A percentile compares a stretch with the other conserved stretches of the same genome.
phyloP scores from a whole-genome alignment of 2,329 filamentous ascomycete genomes.

The Ceratocystis cubensis region DNA sequence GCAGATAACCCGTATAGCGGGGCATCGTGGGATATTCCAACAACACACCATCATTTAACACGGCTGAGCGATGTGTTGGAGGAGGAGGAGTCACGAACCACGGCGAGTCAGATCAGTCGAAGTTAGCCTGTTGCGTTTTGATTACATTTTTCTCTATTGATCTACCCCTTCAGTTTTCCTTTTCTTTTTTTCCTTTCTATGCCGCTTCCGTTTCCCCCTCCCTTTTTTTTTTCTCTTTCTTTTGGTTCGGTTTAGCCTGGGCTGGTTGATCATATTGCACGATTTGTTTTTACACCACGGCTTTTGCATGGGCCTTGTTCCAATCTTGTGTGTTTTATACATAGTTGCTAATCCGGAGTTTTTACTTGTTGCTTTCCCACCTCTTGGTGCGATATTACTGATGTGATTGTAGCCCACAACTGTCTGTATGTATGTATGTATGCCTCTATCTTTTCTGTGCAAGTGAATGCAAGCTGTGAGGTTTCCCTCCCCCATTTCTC shows the following conservation, averaged over 20 bases:
- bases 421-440: not conserved
- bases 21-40: constrained; percentile 62
- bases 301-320: constrained; percentile 1
- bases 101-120: constrained; percentile 51
- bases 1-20: constrained; percentile 45
- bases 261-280: constrained; percentile 10
- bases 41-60: constrained; percentile 76
- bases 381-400: not conserved
- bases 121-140: constrained; percentile 8
- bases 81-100: constrained; percentile 66
- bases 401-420: not conserved
- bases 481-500: not conserved
- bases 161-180: not conserved
- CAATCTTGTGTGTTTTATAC: constrained; percentile 6
- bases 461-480: not conserved
- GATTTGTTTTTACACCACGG: constrained; percentile 3
- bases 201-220: not conserved
- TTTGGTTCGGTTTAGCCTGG: constrained; percentile 10
- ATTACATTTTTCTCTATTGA: not conserved
- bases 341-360: constrained; percentile 8
- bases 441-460: not conserved
- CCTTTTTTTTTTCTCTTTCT: not conserved
- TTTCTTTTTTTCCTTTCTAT: not conserved
- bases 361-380: not conserved
- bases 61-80: constrained; percentile 78